Percentiles rank a stretch among this genome's conserved stretches.
Conservation (phyloP, 176 grass and related monocot genomes). For the Themeda triandra region DNA sequence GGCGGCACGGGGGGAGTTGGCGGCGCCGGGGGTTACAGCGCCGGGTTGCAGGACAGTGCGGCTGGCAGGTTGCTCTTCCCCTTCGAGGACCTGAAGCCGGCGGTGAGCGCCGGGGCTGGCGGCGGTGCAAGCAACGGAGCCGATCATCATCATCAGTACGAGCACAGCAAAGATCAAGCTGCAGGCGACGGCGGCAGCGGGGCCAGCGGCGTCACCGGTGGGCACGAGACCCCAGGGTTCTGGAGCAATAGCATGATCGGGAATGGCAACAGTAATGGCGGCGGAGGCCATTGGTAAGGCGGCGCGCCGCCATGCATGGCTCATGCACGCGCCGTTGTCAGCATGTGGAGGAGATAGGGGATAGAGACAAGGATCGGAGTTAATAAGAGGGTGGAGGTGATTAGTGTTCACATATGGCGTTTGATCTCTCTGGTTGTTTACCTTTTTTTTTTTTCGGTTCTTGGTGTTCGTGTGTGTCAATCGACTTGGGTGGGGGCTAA, state of each 20-base stretch:
- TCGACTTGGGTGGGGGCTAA: conserved; percentile 43
- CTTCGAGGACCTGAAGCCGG: conserved; percentile 79
- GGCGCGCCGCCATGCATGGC: conserved; percentile 46
- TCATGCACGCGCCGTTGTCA: conserved; percentile 53
- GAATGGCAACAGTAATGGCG: conserved; percentile 51
- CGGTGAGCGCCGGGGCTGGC: conserved; percentile 12
- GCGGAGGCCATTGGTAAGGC: conserved; percentile 48
- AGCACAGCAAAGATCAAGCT: conserved; percentile 40
- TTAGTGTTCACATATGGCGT: conserved; percentile 62
- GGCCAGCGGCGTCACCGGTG: conserved; percentile 16
- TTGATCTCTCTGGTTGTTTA: conserved; percentile 37
- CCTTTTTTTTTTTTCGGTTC: conserved; percentile 15
- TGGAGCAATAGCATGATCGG: conserved; percentile 57
- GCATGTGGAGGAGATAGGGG: conserved; percentile 35
- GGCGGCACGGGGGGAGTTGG: conserved; percentile 33
- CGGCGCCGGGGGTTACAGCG: conserved; percentile 25
- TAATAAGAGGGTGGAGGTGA: conserved; percentile 55
- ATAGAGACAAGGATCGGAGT: conserved; percentile 43
- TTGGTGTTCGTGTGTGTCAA: conserved; percentile 41
- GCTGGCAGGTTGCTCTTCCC: conserved; percentile 70
- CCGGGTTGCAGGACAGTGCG: conserved; percentile 48
- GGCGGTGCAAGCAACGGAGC: conserved; percentile 33
- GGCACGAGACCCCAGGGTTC: conserved; percentile 45
- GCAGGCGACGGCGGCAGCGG: not conserved
- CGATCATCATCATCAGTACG: conserved; percentile 27